Conservation (phyloP, 805 yeast species). For the Saturnispora bothae region DNA sequence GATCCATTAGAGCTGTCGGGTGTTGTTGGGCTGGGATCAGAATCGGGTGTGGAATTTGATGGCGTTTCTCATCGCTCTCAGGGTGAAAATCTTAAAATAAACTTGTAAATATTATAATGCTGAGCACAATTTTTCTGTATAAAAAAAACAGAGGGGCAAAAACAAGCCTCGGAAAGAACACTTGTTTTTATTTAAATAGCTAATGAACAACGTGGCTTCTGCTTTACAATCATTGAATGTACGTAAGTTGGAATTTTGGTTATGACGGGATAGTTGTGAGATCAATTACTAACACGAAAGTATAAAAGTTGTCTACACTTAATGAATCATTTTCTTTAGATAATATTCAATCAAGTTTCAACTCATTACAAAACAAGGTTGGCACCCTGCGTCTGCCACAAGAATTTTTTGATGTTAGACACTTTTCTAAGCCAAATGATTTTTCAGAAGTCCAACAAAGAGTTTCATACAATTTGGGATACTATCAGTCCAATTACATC, state of each 20-base stretch:
- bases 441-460: conserved; percentile 85
- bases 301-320: conserved; percentile 24
- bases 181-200: neutral
- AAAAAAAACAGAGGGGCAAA: neutral
- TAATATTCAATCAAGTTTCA: conserved; percentile 32
- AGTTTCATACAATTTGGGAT: conserved; percentile 74
- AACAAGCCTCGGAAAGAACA: neutral
- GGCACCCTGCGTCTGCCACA: conserved; percentile 77
- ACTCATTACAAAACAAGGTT: conserved; percentile 49
- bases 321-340: conserved; percentile 42
- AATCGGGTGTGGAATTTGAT: conserved; percentile 23
- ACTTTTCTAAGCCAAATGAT: conserved; percentile 83
- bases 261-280: too few species aligned
- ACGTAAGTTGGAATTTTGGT: neutral
- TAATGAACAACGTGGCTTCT: conserved; percentile 1
- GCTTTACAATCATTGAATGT: conserved; percentile 4
- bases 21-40: conserved; percentile 27
- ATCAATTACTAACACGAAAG: too few species aligned
- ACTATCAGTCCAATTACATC: conserved; percentile 80
- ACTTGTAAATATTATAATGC: neutral
- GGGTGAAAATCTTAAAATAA: conserved; percentile 21
- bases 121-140: neutral
- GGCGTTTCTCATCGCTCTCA: conserved; percentile 24
- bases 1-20: conserved; percentile 5
- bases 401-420: conserved; percentile 86